These are phyloP conservation scores for Pogostemon cablin DNA, from an alignment of 257 asterid species.

Conservation along the genomic window DNA sequence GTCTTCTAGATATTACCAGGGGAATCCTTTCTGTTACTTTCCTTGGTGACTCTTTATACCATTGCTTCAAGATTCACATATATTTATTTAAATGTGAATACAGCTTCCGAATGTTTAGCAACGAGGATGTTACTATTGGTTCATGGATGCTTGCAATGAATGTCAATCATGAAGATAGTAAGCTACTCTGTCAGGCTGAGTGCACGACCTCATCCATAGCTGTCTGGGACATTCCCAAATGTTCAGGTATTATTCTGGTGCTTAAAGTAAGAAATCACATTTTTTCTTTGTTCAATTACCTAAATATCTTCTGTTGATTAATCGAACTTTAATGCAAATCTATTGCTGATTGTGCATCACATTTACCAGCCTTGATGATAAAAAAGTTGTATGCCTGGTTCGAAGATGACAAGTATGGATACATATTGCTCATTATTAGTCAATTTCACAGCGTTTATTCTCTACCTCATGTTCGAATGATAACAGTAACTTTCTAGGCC, in stretches of 20 bases:
- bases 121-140: slow-evolving; percentile 98
- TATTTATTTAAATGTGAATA: slow-evolving; percentile 10
- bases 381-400: neutral
- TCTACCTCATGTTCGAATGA: neutral
- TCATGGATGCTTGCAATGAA: slow-evolving; percentile 99
- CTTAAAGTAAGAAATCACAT: neutral
- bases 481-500: slow-evolving; percentile 12
- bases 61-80: neutral
- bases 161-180: slow-evolving; percentile 78
- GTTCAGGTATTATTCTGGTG: slow-evolving; percentile 67
- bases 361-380: neutral
- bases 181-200: slow-evolving; percentile 64
- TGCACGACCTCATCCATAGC: slow-evolving; percentile 80
- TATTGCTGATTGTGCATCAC: slow-evolving; percentile 20
- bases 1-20: neutral
- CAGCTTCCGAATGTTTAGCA: slow-evolving; percentile 99
- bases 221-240: slow-evolving; percentile 99
- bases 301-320: neutral
- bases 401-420: neutral
- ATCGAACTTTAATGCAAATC: neutral
- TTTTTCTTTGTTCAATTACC: neutral
- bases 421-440: neutral
- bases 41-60: neutral
- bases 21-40: slow-evolving; percentile 4
- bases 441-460: neutral